Conservation (phyloP, 2,329 filamentous ascomycete species). For the Nothophoma quercina region DNA sequence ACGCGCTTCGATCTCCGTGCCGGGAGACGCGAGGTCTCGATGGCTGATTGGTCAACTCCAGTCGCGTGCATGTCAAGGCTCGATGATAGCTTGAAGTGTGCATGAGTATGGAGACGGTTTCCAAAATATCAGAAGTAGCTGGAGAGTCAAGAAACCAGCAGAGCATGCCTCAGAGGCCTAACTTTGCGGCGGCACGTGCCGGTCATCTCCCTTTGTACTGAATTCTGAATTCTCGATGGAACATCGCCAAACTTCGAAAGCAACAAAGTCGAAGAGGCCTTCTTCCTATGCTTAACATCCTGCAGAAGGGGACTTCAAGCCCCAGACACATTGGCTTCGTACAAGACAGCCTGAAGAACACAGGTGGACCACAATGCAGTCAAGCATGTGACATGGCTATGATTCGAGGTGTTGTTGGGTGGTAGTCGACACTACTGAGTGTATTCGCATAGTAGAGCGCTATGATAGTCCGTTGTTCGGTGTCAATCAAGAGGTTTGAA, state of each 20-base stretch:
- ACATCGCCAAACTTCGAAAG: too few relatives aligned
- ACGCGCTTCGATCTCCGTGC: neutral
- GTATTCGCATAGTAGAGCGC: neutral
- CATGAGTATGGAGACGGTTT: neutral
- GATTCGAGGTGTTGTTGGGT: too few relatives aligned
- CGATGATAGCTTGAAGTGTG: neutral
- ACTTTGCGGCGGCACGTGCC: neutral
- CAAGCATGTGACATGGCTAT: neutral
- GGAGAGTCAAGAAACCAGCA: too few relatives aligned
- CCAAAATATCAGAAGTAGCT: neutral
- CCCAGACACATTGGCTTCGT: too few relatives aligned
- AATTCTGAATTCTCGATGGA: too few relatives aligned
- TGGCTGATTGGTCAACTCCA: slow-evolving; percentile 9
- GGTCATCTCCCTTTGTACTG: too few relatives aligned
- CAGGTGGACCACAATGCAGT: neutral
- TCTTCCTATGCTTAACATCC: too few relatives aligned
- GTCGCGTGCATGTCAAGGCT: neutral
- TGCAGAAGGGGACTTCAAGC: too few relatives aligned
- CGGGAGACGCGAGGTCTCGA: neutral
- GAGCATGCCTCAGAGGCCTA: too few relatives aligned
- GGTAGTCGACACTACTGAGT: too few relatives aligned
- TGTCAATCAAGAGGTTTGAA: neutral
- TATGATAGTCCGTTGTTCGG: neutral
- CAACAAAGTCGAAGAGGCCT: too few relatives aligned
- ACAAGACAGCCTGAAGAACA: too few relatives aligned